Conservation (phyloP, 768 basidiomycete species). For the Chiua virens region DNA sequence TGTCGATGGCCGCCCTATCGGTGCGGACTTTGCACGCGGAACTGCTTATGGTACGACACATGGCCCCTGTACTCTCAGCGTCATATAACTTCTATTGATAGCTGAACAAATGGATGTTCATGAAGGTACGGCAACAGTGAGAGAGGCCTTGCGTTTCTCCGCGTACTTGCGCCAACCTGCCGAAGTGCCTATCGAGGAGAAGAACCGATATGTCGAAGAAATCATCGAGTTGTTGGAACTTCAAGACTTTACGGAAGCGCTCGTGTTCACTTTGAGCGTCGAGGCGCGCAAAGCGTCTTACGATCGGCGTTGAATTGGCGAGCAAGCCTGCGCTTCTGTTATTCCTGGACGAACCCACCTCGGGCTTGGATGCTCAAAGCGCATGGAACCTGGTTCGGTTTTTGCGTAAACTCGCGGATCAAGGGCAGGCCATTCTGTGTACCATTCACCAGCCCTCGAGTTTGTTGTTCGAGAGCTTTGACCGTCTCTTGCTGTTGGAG, state of each 20-base stretch:
- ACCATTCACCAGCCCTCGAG: slow-evolving; percentile 90
- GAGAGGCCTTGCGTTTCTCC: slow-evolving; percentile 84
- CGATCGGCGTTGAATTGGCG: slow-evolving; percentile 90
- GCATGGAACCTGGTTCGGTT: slow-evolving; percentile 85
- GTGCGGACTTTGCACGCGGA: slow-evolving; percentile 58
- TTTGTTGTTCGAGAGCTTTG: slow-evolving; percentile 85
- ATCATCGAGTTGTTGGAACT: slow-evolving; percentile 83
- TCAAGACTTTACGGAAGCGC: slow-evolving; percentile 79
- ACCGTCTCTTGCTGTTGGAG: slow-evolving; percentile 65
- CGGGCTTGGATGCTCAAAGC: slow-evolving; percentile 60
- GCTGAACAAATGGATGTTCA: slow-evolving; percentile 87
- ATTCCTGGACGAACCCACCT: slow-evolving; percentile 47
- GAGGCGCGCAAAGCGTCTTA: slow-evolving; percentile 82
- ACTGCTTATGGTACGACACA: slow-evolving; percentile 68
- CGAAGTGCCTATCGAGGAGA: slow-evolving; percentile 64
- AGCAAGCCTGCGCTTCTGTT: slow-evolving; percentile 50
- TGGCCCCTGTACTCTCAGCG: slow-evolving; percentile 20
- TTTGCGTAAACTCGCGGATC: slow-evolving; percentile 77
- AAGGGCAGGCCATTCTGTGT: slow-evolving; percentile 87
- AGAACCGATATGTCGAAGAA: slow-evolving; percentile 78
- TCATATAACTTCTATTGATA: slow-evolving; percentile 32
- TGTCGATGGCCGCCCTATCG: slow-evolving; percentile 63
- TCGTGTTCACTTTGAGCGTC: slow-evolving; percentile 67
- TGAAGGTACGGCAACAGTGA: slow-evolving; percentile 77
- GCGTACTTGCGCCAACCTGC: slow-evolving; percentile 81